These are phyloP conservation scores for Xylariales sp. DNA, from an alignment of 2,329 filamentous ascomycete genomes.

Conservation along the genomic window DNA sequence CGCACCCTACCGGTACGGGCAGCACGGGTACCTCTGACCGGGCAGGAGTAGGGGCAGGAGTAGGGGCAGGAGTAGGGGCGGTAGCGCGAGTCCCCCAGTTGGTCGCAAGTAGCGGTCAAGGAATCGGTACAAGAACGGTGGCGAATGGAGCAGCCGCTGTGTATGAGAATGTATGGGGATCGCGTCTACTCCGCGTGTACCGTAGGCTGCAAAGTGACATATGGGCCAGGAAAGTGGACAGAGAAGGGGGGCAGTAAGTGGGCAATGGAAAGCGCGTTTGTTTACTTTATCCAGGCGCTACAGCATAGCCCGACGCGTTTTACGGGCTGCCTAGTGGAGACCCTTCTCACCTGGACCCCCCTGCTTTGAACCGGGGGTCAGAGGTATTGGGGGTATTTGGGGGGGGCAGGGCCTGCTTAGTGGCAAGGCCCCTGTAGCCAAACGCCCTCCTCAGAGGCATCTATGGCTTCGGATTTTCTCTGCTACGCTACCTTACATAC, in stretches of 20 bases:
- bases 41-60: too few relatives aligned
- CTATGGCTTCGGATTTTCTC: constrained; percentile 28
- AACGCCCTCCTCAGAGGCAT: constrained; percentile 10
- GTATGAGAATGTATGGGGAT: constrained; percentile 23
- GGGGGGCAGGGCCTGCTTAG: constrained; percentile 1
- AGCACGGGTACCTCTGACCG: background rate
- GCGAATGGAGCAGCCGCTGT: constrained; percentile 15
- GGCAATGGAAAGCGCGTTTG: constrained; percentile 38
- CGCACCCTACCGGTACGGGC: background rate
- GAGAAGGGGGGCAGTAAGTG: background rate
- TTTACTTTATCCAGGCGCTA: constrained; percentile 36
- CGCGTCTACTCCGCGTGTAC: constrained; percentile 34
- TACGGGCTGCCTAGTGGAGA: constrained; percentile 31
- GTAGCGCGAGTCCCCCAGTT: too few relatives aligned
- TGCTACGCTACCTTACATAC: background rate
- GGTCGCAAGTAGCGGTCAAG: constrained; percentile 41
- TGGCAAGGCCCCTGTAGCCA: constrained; percentile 12
- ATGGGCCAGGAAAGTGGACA: constrained; percentile 3
- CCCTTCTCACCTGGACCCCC: constrained; percentile 14
- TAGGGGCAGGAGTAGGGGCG: too few relatives aligned
- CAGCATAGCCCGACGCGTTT: constrained; percentile 33
- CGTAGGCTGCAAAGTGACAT: constrained; percentile 36
- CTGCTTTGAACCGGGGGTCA: background rate
- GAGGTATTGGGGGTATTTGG: too few relatives aligned
- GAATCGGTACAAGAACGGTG: constrained; percentile 35